Conservation (phyloP, 257 asterid species). For the Solanum sitiens region DNA sequence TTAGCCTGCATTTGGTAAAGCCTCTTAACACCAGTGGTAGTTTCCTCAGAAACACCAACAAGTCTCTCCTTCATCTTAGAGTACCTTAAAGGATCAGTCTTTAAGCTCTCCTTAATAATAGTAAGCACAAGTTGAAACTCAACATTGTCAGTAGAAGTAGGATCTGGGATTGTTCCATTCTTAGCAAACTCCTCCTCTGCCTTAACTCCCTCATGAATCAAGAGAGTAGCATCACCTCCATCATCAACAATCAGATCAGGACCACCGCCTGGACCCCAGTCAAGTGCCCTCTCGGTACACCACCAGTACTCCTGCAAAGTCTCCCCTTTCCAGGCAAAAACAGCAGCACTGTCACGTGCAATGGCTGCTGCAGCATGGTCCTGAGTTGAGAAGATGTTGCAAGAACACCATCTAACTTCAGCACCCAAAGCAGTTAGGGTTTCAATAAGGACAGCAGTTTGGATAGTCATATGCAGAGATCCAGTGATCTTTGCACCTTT, state of each 20-base stretch:
- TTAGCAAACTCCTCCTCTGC: conserved; percentile 70
- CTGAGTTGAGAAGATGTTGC: conserved; percentile 85
- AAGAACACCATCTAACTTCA: conserved; percentile 89
- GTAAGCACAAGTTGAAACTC: conserved; percentile 78
- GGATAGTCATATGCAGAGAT: conserved; percentile 80
- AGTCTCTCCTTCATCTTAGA: conserved; percentile 72
- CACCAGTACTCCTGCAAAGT: conserved; percentile 85
- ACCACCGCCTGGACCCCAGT: conserved; percentile 84
- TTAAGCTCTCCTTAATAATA: conserved; percentile 57
- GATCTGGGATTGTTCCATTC: conserved; percentile 56
- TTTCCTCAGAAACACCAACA: conserved; percentile 89
- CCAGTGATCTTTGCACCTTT: conserved; percentile 76
- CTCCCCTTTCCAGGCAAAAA: conserved; percentile 90
- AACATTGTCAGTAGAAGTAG: conserved; percentile 57
- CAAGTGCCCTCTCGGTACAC: conserved; percentile 88
- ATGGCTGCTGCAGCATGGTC: conserved; percentile 87
- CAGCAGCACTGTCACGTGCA: conserved; percentile 86
- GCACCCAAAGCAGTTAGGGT: conserved; percentile 79
- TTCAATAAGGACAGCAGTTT: conserved; percentile 73
- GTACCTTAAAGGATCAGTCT: conserved; percentile 53
- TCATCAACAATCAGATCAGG: conserved; percentile 84
- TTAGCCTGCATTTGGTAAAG: conserved; percentile 79
- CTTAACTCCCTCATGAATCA: conserved; percentile 88
- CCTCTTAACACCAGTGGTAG: conserved; percentile 93
- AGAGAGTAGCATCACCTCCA: conserved; percentile 75